phyloP scores from a whole-genome alignment of 768 basidiomycete genomes.

The Russula abietina region DNA sequence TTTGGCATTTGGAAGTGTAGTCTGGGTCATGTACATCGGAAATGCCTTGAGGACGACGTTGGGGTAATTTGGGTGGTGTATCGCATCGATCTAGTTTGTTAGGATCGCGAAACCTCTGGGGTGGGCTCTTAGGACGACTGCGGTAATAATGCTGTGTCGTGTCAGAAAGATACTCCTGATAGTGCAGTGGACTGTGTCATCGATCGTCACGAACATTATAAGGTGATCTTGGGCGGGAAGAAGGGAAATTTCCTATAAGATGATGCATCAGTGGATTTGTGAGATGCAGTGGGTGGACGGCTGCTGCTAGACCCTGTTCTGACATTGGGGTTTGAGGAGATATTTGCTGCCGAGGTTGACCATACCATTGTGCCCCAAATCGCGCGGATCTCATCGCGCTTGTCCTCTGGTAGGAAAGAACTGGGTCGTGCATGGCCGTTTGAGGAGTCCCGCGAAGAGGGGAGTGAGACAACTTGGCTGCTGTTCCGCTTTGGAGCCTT shows the following conservation, averaged over 20 bases:
- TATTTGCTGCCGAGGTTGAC: slow-evolving; percentile 20
- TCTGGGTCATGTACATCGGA: slow-evolving; percentile 18
- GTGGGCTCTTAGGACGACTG: slow-evolving; percentile 20
- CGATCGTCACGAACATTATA: slow-evolving; percentile 16
- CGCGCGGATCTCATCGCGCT: too few species aligned
- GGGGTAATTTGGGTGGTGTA: slow-evolving; percentile 15
- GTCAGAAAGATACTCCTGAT: slow-evolving; percentile 15
- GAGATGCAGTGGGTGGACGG: slow-evolving; percentile 50
- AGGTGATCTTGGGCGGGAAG: slow-evolving; percentile 17
- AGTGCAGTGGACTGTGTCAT: slow-evolving; percentile 16
- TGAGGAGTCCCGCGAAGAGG: too few species aligned
- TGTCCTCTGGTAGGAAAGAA: too few species aligned
- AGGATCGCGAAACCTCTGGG: slow-evolving; percentile 9
- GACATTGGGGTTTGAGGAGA: slow-evolving; percentile 32
- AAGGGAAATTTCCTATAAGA: slow-evolving; percentile 26
- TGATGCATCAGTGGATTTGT: slow-evolving; percentile 31
- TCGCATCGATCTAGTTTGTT: slow-evolving; percentile 11
- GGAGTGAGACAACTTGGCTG: too few species aligned
- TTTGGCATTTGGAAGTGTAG: slow-evolving; percentile 19
- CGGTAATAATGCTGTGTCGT: slow-evolving; percentile 10
- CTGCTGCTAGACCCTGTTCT: slow-evolving; percentile 45
- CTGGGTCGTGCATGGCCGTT: too few species aligned
- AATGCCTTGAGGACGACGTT: slow-evolving; percentile 17
- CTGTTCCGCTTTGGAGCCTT: too few species aligned
- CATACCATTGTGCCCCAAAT: too few species aligned